These are phyloP conservation scores for Penicillium glabrum DNA, from an alignment of 2,329 filamentous ascomycete genomes.

Conservation along the genomic window DNA sequence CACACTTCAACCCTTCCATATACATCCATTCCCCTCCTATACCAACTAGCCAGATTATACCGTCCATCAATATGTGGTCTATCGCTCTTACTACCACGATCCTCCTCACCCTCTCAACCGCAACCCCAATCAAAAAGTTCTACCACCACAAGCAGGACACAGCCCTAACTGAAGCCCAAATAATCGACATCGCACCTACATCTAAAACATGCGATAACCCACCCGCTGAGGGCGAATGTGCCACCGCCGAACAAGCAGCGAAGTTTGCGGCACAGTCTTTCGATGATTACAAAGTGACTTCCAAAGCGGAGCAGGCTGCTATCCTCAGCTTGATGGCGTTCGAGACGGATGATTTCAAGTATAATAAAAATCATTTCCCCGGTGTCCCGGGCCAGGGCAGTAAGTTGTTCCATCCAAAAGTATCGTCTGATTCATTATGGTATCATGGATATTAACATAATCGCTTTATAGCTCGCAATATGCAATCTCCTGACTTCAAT, in stretches of 20 bases:
- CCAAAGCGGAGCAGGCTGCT: constrained; percentile 64
- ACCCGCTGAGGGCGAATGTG: constrained; percentile 58
- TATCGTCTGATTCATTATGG: too few relatives aligned
- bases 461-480: constrained; percentile 53
- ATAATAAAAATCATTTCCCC: constrained; percentile 66
- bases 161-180: constrained; percentile 28
- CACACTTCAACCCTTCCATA: neutral
- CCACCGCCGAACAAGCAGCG: constrained; percentile 63
- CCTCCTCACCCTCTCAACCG: constrained; percentile 11
- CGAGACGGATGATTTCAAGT: constrained; percentile 69
- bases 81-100: constrained; percentile 6
- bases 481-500: constrained; percentile 61
- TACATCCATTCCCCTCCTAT: neutral
- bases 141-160: neutral
- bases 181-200: constrained; percentile 54
- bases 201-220: constrained; percentile 55
- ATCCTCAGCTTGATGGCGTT: constrained; percentile 69
- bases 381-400: constrained; percentile 65
- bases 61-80: neutral
- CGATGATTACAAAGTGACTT: constrained; percentile 55
- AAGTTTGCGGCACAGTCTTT: constrained; percentile 59
- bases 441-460: neutral
- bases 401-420: constrained; percentile 11
- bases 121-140: neutral
- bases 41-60: neutral